Base-by-base conservation (phyloP, 179 eudicot genomes). In the Silene noctiflora region DNA sequence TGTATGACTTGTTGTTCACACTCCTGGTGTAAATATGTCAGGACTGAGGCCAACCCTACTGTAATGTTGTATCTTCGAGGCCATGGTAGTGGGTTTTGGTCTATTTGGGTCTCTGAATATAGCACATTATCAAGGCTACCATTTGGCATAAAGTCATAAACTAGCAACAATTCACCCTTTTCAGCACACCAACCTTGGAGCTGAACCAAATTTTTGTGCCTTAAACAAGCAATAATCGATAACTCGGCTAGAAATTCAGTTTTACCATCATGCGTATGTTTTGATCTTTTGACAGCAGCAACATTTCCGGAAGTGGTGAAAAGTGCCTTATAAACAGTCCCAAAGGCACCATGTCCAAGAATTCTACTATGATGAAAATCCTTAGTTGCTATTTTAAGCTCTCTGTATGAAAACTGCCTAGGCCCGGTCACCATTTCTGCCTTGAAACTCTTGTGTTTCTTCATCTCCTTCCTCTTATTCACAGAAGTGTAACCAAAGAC, bases 171-270 rank as follows among this genome's bases (percentile, higher is more conserved):
- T 73, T 94, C 98, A 46, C 85, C 94, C 65, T 89, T 94, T 69
- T 92, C 94, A 20, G 76, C 88, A 80, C 98, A 94, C 97, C 97
- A 94, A 0, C 98, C 98, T 79, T 89, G 97, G 25, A 94, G 92
- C 65, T 86, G 96, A 20, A 94, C 96, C 76, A 94, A 80, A 72
- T 94, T 94, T 56, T 86, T 92, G 82, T 94, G 98, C 77, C 97
- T 83, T 74, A 94, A 80, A 82, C 91, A 81, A 24, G 94, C 97
- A 7, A 94, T 94, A 56, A 87, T 86, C 17, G 91, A 84, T 76
- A 92, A 78, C 63, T 94, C 98, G 11, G 97, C 89, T 0, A 90
- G 75, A 46, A 94, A 94, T 66, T 94, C 97, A 3, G 85, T 68
- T 76, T 91, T 92, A 4, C 90, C 90, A 75, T 94, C 97, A 31